phyloP scores from a whole-genome alignment of 495 filamentous ascomycete genomes.

The Penicillium herquei region DNA sequence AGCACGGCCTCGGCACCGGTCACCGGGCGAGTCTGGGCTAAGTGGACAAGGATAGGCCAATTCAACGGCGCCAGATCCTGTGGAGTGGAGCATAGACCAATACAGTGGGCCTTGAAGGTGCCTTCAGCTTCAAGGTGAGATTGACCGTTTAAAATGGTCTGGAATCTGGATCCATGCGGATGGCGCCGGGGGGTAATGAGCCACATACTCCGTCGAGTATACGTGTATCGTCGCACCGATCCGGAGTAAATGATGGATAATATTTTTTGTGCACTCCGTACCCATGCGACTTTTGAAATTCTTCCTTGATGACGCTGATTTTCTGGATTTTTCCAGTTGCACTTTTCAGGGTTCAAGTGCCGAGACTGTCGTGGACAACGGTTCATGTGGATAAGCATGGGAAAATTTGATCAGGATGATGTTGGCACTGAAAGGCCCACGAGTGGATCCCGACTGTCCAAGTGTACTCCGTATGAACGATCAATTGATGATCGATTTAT shows the following conservation, averaged over 20 bases:
- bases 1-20: not conserved
- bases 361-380: no score
- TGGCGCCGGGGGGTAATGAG: not conserved
- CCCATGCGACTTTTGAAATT: no score
- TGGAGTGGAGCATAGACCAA: slow-evolving; percentile 3
- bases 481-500: slow-evolving; percentile 3
- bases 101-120: not conserved
- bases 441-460: not conserved
- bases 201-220: no score
- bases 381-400: not conserved
- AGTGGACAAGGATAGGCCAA: not conserved
- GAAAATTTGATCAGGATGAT: not conserved
- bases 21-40: slow-evolving; percentile 1
- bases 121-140: not conserved
- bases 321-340: no score
- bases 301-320: no score
- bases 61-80: slow-evolving; percentile 3
- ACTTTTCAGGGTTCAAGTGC: no score
- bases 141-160: not conserved
- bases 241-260: no score
- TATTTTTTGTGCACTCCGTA: no score
- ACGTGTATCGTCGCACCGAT: no score
- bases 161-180: not conserved
- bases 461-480: not conserved
- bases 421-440: not conserved